A percentile compares a stretch with the other conserved stretches of the same genome.
phyloP scores from a whole-genome alignment of 768 basidiomycete genomes.

The Lactarius deliciosus region DNA sequence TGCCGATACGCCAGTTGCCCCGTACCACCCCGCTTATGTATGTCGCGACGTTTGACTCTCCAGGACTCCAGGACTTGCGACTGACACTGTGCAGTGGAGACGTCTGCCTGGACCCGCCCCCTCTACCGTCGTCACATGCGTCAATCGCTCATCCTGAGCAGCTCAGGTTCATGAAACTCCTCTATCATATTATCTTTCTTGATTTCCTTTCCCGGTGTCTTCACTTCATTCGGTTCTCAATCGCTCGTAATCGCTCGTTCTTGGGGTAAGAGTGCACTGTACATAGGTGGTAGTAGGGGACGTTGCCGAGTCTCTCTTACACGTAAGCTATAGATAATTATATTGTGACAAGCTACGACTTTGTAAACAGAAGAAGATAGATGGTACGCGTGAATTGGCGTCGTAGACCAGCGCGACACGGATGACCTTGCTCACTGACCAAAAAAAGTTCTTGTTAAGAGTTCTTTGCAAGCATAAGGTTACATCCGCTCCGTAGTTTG shows the following conservation, averaged over 20 bases:
- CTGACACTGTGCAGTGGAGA: constrained; percentile 36
- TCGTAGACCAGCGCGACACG: not conserved
- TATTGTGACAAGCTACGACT: constrained; percentile 20
- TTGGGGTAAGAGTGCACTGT: constrained; percentile 20
- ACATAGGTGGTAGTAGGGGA: constrained; percentile 16
- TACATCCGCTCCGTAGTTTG: not conserved
- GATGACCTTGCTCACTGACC: not conserved
- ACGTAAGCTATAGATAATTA: constrained; percentile 28
- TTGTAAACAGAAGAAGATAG: constrained; percentile 7
- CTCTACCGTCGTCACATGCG: constrained; percentile 22
- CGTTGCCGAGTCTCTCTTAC: constrained; percentile 10
- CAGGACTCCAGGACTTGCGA: not conserved
- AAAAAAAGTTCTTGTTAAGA: not conserved
- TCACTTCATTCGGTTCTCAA: constrained; percentile 12
- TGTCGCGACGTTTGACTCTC: constrained; percentile 23
- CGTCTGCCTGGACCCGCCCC: constrained; percentile 40
- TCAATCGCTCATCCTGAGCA: constrained; percentile 12
- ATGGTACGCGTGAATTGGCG: not conserved
- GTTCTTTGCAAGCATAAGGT: not conserved
- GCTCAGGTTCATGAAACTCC: constrained; percentile 5
- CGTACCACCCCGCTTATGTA: constrained; percentile 40
- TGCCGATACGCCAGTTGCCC: constrained; percentile 33
- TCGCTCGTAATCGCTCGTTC: constrained; percentile 8
- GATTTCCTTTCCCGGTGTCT: constrained; percentile 16
- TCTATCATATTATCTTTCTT: constrained; percentile 23